Evolutionary conservation across 345 rosid genomes (phyloP).

Genomic region (Capsella bursapastoris): DNA sequence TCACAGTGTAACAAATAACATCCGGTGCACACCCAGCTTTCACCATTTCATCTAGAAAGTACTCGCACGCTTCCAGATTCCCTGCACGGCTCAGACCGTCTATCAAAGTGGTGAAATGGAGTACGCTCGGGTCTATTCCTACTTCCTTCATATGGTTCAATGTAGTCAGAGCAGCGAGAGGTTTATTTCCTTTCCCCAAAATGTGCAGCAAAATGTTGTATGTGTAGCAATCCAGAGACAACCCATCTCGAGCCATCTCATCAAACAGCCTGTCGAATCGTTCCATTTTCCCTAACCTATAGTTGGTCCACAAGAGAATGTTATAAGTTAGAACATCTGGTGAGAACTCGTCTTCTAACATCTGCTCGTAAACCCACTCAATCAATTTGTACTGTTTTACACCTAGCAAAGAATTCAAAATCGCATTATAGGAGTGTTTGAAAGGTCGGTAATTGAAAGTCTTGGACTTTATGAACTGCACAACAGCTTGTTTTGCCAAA

Average conservation of each 20-base stretch:
- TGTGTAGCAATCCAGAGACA: constrained; percentile 79
- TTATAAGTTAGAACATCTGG: constrained; percentile 79
- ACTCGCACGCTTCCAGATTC: constrained; percentile 78
- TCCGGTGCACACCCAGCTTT: constrained; percentile 72
- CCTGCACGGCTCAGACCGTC: constrained; percentile 92
- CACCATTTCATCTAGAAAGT: constrained; percentile 76
- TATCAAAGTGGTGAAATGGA: constrained; percentile 86
- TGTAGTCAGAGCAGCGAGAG: constrained; percentile 74
- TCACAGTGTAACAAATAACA: constrained; percentile 82
- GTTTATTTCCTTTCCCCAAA: constrained; percentile 83
- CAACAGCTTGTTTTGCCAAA: constrained; percentile 68
- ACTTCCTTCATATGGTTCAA: constrained; percentile 83
- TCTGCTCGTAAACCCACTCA: constrained; percentile 86
- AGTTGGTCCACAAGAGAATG: constrained; percentile 71
- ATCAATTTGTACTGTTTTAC: constrained; percentile 73
- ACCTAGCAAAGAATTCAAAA: constrained; percentile 61
- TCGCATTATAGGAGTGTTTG: constrained; percentile 79
- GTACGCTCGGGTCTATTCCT: constrained; percentile 64
- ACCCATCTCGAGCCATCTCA: constrained; percentile 69
- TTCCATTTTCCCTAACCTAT: constrained; percentile 71
- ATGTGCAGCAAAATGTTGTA: constrained; percentile 81
- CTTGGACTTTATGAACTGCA: constrained; percentile 81
- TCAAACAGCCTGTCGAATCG: constrained; percentile 71
- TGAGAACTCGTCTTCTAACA: constrained; percentile 62
- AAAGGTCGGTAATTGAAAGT: constrained; percentile 74